Base-by-base conservation (phyloP, 192 early-diverging fungal species). In the Podila epigama region DNA sequence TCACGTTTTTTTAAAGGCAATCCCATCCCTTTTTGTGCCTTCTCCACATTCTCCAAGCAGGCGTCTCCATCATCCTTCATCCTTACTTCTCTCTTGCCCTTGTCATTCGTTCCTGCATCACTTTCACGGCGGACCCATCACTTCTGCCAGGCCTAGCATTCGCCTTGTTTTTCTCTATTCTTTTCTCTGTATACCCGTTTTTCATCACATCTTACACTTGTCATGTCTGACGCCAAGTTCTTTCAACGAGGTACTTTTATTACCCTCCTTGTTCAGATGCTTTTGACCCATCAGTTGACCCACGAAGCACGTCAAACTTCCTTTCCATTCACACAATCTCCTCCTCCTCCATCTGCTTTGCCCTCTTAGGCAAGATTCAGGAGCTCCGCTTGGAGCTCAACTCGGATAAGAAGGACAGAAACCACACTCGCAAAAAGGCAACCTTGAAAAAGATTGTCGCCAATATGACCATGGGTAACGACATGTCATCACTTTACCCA, bases 401-500 rank as follows among this genome's bases (percentile, higher is more conserved):
- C 51, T 91, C 94, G 31, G 94, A 95, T 58, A 95, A 94, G 68
- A 86, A 89, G 71, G 95, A 95, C 62, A 83, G 83, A 58, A 93
- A 94, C 71, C 82, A 92, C 65, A 87, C 86, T 33, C 92, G 90
- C 60, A 95, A 95, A 67, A 92, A 93, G 82, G 87, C 89, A 22
- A 92, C 92, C 51, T 88, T 92, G 81, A 96, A 93, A 80, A 94
- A 98, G 84, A 93, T 99, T 66, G 95, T 99, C 25, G 98, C 98
- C 35, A 99, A 99, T 78, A 99, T 99, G 96, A 98, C 98, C 18
- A 98, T 99, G 96, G 98, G 98, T 28, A 98, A 96, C 84, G 98
- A 99, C 84, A 98, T 99, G 94, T 94, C 94, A 28, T 83, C 93
- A 10, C 88, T 99, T 35, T 96, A 92, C 78, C 87, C 90, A 25